Base-by-base conservation (phyloP, 164 flowering plant genomes). In the Chimonanthus salicifolius region DNA sequence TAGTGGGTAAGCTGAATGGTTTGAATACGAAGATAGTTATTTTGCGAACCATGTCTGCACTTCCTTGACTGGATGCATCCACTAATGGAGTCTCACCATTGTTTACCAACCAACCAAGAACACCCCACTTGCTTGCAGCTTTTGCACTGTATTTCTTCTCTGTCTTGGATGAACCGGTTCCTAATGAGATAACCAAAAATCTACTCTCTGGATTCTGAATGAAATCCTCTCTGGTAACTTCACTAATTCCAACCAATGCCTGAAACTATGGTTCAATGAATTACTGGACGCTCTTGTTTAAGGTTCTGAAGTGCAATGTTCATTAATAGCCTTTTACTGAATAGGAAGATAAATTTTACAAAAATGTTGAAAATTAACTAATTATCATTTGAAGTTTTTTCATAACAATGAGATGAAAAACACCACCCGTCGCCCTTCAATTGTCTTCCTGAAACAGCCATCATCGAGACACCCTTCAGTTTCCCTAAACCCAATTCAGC, bases 171-270 rank as follows among this genome's bases (percentile, higher is more conserved):
- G 65, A 11, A 15, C 76, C 71, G 16, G 76, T 58, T 16, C 76
- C 76, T 11, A 74, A 18, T 2, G 76, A 74, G 67, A 74, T 58
- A 44, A 69, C 62, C 33, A 74, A 15, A 62, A 74, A 74, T 16
- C 11, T 60, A 54, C 65, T 20, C 64, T 72, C 7, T 58, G 67
- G 49, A 21, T 74, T 58, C 10, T 48, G 45, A 4, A 6, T 4
- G 13, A 47, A 21, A 13, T 47, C 21, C 65, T 69, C 62, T 62
- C 10, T 21, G 0, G 67, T 68, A 20, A 74, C 72, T 47, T 74
- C 72, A 5, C 67, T 62, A 6, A 69, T 49, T 7, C 72, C 77
- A 13, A 62, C 67, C 58, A 74, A 49, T 43, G n/a, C 60, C 60
- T 54, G n/a, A 54, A 54, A 54, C 60, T 11, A 54, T 54, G 60